These are phyloP conservation scores for Ziziphus jujuba DNA, from an alignment of 306 rosid genomes.

Conservation along the genomic window DNA sequence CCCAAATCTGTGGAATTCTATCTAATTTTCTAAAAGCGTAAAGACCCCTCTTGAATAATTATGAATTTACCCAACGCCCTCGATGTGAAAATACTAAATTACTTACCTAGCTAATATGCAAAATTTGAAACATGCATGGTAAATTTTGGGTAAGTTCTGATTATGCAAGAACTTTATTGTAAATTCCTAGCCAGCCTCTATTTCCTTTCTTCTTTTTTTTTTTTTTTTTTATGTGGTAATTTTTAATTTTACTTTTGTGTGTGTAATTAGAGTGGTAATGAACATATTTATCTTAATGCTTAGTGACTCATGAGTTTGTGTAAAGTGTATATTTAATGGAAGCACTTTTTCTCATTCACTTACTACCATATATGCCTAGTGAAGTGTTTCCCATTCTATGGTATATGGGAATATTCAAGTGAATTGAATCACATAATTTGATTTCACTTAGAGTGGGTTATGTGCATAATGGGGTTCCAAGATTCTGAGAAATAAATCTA, in stretches of 20 bases:
- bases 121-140: constrained; percentile 12
- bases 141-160: not conserved
- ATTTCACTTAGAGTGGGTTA: constrained; percentile 7
- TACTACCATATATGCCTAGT: no score
- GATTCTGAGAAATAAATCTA: not conserved
- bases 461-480: not conserved
- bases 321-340: not conserved
- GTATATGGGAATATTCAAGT: constrained; percentile 7
- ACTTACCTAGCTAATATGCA: not conserved
- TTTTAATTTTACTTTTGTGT: not conserved
- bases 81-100: no score
- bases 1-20: not conserved
- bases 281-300: no score
- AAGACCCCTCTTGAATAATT: not conserved
- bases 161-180: constrained; percentile 4
- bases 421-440: not conserved
- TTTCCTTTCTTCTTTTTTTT: not conserved
- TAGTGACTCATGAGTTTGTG: not conserved
- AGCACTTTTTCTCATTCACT: not conserved
- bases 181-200: not conserved
- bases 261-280: not conserved
- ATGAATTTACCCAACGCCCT: constrained; percentile 9
- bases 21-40: not conserved
- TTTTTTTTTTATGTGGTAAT: not conserved
- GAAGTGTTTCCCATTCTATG: not conserved